A percentile compares a stretch with the other conserved stretches of the same genome.
These are phyloP conservation scores for Alternaria sp. DNA, from an alignment of 2,329 filamentous ascomycete species.

Conservation along the genomic window DNA sequence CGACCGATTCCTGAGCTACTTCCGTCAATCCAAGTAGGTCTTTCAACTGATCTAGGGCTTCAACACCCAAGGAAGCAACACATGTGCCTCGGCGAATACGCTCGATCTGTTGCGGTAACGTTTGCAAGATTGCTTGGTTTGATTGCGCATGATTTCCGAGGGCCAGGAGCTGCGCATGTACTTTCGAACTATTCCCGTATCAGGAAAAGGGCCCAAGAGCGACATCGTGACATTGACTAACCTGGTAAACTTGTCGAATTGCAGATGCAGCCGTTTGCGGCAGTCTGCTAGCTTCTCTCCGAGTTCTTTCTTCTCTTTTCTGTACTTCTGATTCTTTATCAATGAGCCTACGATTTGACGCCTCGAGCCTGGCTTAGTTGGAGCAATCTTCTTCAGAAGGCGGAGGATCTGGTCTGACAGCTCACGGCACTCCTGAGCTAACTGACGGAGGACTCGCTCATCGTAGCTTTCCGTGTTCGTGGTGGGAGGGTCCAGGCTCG, in stretches of 20 bases:
- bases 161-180: background rate
- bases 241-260: background rate
- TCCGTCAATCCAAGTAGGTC: too few species aligned
- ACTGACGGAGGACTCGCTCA: rapidly evolving
- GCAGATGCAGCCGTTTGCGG: background rate
- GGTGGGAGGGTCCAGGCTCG: rapidly evolving
- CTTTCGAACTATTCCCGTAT: background rate
- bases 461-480: rapidly evolving
- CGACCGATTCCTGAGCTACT: too few species aligned
- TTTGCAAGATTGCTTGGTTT: too few species aligned
- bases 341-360: too few species aligned
- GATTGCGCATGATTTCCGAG: too few species aligned
- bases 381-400: background rate
- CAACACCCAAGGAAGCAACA: background rate
- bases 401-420: background rate
- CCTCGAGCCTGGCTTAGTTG: too few species aligned
- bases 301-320: background rate
- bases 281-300: rapidly evolving
- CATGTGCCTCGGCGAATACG: background rate
- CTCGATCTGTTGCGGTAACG: too few species aligned
- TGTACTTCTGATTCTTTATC: too few species aligned
- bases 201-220: background rate
- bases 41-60: background rate
- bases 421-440: background rate
- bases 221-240: rapidly evolving